A percentile compares a stretch with the other conserved stretches of the same genome.
Conservation (phyloP, 1,139 yeast genomes). For the Geotrichum siamense region DNA sequence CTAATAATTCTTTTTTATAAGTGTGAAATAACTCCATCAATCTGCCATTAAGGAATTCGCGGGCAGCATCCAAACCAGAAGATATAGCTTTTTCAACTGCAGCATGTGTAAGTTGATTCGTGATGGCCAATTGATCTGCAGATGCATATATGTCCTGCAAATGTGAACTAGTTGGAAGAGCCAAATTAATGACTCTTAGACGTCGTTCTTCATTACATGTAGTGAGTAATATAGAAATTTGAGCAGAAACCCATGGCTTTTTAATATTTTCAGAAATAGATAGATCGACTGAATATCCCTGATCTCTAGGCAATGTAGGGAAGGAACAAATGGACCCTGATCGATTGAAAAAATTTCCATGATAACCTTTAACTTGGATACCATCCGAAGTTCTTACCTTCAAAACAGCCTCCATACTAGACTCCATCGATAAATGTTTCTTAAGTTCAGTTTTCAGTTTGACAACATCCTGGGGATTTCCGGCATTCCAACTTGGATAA, state of each 20-base stretch:
- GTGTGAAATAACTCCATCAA: constrained; percentile 69
- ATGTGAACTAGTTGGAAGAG: constrained; percentile 76
- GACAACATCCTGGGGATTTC: constrained; percentile 70
- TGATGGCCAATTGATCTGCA: constrained; percentile 90
- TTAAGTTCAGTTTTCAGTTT: constrained; percentile 83
- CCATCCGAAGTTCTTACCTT: constrained; percentile 93
- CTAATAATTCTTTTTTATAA: constrained; percentile 83
- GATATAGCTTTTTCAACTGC: constrained; percentile 76
- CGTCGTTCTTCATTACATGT: constrained; percentile 87
- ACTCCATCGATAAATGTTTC: constrained; percentile 82
- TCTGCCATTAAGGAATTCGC: constrained; percentile 61
- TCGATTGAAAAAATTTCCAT: constrained; percentile 92
- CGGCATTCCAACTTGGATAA: constrained; percentile 91
- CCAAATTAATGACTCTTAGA: constrained; percentile 82
- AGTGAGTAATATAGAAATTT: constrained; percentile 87
- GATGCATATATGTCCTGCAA: constrained; percentile 81
- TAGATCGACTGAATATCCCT: constrained; percentile 82
- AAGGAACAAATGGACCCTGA: constrained; percentile 91
- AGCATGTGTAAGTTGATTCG: constrained; percentile 70
- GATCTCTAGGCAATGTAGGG: constrained; percentile 96
- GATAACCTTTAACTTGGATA: constrained; percentile 71
- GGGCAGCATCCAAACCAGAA: constrained; percentile 61
- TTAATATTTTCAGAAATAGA: constrained; percentile 74
- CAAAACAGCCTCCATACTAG: constrained; percentile 86
- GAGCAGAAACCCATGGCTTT: constrained; percentile 75